phyloP scores from a whole-genome alignment of 2,329 filamentous ascomycete genomes.

The Chaetothyriales sp. region DNA sequence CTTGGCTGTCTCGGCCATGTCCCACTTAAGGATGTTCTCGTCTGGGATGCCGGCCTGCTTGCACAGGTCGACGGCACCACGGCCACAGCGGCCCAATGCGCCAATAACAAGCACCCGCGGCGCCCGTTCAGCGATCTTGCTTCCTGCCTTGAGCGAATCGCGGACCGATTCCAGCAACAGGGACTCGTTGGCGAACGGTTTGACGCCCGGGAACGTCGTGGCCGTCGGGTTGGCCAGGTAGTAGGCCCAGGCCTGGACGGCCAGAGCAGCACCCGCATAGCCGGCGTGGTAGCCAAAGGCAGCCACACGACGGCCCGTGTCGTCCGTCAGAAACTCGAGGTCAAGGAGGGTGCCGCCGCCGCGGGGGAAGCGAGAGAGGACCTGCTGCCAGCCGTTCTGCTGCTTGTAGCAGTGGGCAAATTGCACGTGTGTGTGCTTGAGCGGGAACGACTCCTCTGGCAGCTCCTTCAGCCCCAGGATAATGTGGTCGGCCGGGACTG shows the following conservation, averaged over 20 bases:
- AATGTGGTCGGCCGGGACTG: slow-evolving; percentile 52
- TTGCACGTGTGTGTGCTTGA: slow-evolving; percentile 57
- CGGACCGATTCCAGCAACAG: slow-evolving; percentile 61
- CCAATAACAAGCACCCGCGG: slow-evolving; percentile 76
- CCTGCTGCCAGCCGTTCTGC: slow-evolving; percentile 63
- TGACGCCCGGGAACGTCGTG: slow-evolving; percentile 48
- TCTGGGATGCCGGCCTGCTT: slow-evolving; percentile 56
- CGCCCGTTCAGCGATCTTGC: slow-evolving; percentile 49
- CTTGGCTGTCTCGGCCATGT: slow-evolving; percentile 63
- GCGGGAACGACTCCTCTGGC: slow-evolving; percentile 48
- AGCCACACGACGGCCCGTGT: slow-evolving; percentile 44
- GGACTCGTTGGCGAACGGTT: slow-evolving; percentile 56
- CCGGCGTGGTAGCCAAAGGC: slow-evolving; percentile 52
- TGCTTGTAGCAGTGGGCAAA: slow-evolving; percentile 65
- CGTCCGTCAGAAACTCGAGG: slow-evolving; percentile 70
- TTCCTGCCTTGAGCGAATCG: slow-evolving; percentile 50
- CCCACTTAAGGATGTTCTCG: slow-evolving; percentile 56
- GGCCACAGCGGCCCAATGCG: slow-evolving; percentile 58
- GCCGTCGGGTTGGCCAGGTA: slow-evolving; percentile 56
- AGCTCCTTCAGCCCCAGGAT: slow-evolving; percentile 54
- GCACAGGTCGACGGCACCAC: slow-evolving; percentile 68
- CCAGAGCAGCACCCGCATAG: slow-evolving; percentile 55
- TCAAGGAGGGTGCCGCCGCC: slow-evolving; percentile 68
- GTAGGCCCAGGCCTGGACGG: slow-evolving; percentile 51
- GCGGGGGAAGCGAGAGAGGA: slow-evolving; percentile 62